These are phyloP conservation scores for Sphaerulina populicola DNA, from an alignment of 2,329 filamentous ascomycete species.

Conservation along the genomic window DNA sequence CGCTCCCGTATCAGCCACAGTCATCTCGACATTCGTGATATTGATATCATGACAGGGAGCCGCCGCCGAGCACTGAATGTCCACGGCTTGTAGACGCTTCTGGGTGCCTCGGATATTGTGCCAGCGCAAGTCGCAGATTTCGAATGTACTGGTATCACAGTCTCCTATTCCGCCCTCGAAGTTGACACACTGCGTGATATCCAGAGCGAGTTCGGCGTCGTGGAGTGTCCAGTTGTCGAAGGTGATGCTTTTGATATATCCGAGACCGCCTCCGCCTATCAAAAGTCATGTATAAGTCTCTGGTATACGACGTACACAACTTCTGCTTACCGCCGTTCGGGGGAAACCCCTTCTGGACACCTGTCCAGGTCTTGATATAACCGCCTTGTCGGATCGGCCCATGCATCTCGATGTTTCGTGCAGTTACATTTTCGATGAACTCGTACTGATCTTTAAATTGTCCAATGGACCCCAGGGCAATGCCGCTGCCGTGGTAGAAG, in stretches of 20 bases:
- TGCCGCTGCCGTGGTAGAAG: conserved; percentile 45
- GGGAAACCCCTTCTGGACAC: conserved; percentile 40
- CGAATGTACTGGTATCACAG: conserved; percentile 33
- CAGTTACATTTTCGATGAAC: conserved; percentile 44
- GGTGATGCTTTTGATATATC: conserved; percentile 35
- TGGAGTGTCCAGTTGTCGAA: conserved; percentile 30
- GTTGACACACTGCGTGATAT: conserved; percentile 28
- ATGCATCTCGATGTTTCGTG: conserved; percentile 40
- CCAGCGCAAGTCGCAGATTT: conserved; percentile 33
- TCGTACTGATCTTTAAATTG: conserved; percentile 46
- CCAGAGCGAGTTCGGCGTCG: conserved; percentile 19
- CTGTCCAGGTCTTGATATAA: conserved; percentile 49
- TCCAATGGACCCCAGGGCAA: conserved; percentile 53
- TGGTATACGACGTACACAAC: background rate
- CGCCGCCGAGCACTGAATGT: conserved; percentile 27
- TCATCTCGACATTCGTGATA: conserved; percentile 11
- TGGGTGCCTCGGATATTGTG: conserved; percentile 28
- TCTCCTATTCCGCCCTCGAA: conserved; percentile 21
- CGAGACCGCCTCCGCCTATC: conserved; percentile 47
- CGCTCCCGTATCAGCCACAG: background rate
- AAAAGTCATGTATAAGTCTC: background rate
- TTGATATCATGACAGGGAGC: conserved; percentile 25
- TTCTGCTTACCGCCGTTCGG: conserved; percentile 28
- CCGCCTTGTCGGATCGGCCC: conserved; percentile 9
- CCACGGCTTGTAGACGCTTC: conserved; percentile 15